Evolutionary conservation across 176 grass and related monocot species (phyloP).

Genomic region (Eragrostis curvula): DNA sequence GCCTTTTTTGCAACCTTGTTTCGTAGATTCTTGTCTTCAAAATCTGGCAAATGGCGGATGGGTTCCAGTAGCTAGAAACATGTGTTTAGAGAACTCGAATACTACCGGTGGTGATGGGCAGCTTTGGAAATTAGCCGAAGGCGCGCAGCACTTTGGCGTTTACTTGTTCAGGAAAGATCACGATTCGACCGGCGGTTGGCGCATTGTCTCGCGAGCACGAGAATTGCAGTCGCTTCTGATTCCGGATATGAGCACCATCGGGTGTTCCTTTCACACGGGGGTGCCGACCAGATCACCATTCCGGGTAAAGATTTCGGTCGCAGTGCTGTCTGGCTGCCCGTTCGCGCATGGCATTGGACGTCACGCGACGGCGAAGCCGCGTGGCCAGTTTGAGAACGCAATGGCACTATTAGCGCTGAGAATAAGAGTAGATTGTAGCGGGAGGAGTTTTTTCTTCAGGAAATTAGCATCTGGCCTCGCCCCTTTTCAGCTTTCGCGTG

Average conservation of each 20-base stretch:
- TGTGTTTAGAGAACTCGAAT: not conserved
- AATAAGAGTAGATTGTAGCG: no score
- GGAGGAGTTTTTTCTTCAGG: no score
- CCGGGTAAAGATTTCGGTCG: not conserved
- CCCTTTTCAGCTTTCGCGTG: no score
- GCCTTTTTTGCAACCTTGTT: not conserved
- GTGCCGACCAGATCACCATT: not conserved
- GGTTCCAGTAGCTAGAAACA: not conserved
- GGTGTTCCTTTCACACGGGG: not conserved
- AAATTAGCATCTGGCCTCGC: no score
- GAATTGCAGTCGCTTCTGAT: not conserved
- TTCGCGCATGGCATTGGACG: not conserved
- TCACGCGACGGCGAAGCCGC: not conserved
- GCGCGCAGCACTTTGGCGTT: not conserved
- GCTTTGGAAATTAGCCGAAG: no score
- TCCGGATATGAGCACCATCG: not conserved
- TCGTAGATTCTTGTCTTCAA: conserved; percentile 16
- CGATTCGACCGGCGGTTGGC: not conserved
- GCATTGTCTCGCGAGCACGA: not conserved
- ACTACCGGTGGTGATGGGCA: no score
- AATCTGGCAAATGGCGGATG: not conserved
- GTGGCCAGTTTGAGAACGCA: not conserved
- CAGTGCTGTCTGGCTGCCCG: not conserved
- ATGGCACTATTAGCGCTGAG: no score
- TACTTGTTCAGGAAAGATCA: not conserved